Evolutionary conservation across 106 monocot genomes (phyloP), one percentile per base, ranked within the genome.

Genomic region (Phalaenopsis aphrodite): DNA sequence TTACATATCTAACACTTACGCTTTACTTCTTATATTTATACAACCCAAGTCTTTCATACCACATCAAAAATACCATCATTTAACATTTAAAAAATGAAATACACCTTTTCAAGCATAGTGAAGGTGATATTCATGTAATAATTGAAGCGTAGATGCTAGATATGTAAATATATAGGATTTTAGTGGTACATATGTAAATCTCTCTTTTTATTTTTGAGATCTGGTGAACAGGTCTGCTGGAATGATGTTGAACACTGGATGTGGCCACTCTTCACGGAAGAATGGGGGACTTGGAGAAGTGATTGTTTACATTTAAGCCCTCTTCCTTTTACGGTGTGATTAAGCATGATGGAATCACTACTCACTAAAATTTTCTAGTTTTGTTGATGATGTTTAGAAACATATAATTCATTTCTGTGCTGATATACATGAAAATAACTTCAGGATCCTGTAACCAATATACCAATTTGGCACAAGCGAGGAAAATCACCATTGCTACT

Each of bases 191-290:
- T 30, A 30, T 30, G 30, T 30, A 30, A 30, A 30, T 30, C 30
- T 30, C 0, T 30, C 30, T 30, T 30, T 30, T 61, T 61, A 21
- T 61, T 61, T 52, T 61, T n/a, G 61, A 61, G 61, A 23, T n/a
- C 21, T 61, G n/a, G 4, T 72, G 1, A 45, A 69, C 71, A 98
- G 98, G 85, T 94, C 21, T 84, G 86, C 82, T 98, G 94, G 98
- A 90, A 84, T 23, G 98, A 98, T 90, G 81, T 98, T 43, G 21
- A 83, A 30, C 98, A 98, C 57, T 98, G 98, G 98, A 94, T 98
- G 98, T 98, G 98, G 98, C 91, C 94, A 58, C 89, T 98, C 71
- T 98, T 94, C 72, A 84, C 83, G 36, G 98, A 98, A 85, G 92
- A 87, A 57, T 98, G 94, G 98, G 94, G 90, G 0, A 83, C 86